Evolutionary conservation across 805 yeast species (phyloP).

Genomic region (Torulaspora maleeae): DNA sequence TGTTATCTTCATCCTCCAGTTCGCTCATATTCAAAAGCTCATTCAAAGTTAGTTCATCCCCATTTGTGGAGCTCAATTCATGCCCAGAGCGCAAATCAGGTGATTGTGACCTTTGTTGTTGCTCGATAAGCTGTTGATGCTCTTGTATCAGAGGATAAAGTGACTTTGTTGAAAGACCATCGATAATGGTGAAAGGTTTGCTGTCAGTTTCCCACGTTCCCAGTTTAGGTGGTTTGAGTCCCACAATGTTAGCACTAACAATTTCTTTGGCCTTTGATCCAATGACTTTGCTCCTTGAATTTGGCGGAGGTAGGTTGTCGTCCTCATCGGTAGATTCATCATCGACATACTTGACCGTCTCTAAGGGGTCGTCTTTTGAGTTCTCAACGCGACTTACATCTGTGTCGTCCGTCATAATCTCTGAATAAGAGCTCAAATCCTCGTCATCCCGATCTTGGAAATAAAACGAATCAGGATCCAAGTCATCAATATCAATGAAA

Average conservation of each 20-base stretch:
- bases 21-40: constrained; percentile 87
- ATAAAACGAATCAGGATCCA: constrained; percentile 36
- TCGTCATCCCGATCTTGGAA: constrained; percentile 32
- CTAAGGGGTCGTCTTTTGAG: constrained; percentile 29
- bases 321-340: constrained; percentile 97
- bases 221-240: constrained; percentile 83
- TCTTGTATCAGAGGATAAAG: constrained; percentile 48
- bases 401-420: constrained; percentile 44
- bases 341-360: constrained; percentile 43
- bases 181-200: constrained; percentile 90
- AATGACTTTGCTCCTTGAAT: constrained; percentile 47
- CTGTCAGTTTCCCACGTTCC: constrained; percentile 87
- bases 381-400: constrained; percentile 9
- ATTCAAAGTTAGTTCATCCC: constrained; percentile 52
- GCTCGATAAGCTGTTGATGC: constrained; percentile 29
- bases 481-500: constrained; percentile 37
- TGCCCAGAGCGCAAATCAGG: constrained; percentile 16
- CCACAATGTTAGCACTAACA: constrained; percentile 77
- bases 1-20: constrained; percentile 59
- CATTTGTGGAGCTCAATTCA: constrained; percentile 22
- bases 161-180: constrained; percentile 87
- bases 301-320: constrained; percentile 66
- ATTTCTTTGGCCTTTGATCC: constrained; percentile 89
- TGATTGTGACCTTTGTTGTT: constrained; percentile 24
- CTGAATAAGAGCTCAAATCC: constrained; percentile 24